Percentiles rank a stretch among this genome's conserved stretches.
Conservation (phyloP, 345 rosid genomes). For the Fremontodendron californicum region DNA sequence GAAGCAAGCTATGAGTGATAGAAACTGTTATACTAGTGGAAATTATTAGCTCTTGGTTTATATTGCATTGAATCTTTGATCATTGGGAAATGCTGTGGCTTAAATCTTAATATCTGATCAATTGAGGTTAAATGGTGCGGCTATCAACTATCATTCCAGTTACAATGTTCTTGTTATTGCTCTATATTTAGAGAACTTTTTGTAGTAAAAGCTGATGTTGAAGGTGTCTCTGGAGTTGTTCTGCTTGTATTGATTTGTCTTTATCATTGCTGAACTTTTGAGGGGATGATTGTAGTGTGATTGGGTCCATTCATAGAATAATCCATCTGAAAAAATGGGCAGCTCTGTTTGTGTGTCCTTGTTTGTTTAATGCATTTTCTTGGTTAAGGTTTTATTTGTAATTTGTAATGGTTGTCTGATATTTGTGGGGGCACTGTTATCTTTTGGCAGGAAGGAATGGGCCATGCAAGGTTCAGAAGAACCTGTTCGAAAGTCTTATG, state of each 20-base stretch:
- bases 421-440: conserved; percentile 3
- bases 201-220: background rate
- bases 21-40: background rate
- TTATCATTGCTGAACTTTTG: background rate
- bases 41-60: background rate
- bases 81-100: no score
- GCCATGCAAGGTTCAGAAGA: conserved; percentile 39
- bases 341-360: background rate
- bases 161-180: no score
- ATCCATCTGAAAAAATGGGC: background rate
- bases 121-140: no score
- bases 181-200: background rate
- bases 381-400: background rate
- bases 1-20: background rate
- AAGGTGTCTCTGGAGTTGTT: background rate
- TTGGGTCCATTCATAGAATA: background rate
- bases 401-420: conserved; percentile 13
- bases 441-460: conserved; percentile 46
- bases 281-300: background rate
- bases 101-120: no score
- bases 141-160: no score
- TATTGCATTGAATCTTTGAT: background rate
- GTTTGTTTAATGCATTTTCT: background rate
- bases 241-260: background rate
- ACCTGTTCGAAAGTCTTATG: conserved; percentile 31